Base-by-base conservation (phyloP, 208 protist genomes). In the Trypanosoma congolense region DNA sequence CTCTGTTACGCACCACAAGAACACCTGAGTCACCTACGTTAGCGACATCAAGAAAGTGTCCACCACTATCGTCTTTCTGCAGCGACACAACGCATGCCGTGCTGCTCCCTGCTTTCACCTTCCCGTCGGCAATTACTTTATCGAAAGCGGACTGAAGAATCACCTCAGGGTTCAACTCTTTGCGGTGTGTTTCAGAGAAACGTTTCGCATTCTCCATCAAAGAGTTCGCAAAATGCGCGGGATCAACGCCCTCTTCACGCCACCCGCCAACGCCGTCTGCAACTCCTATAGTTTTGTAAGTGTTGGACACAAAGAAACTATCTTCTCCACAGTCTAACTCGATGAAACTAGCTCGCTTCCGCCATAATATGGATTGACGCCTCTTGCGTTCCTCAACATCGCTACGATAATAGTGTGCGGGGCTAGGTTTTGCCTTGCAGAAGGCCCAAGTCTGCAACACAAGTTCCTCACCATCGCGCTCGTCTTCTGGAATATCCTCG, bases 281-380 rank as follows among this genome's bases (percentile, higher is more conserved):
- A 28, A 97, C 83, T 21, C 89, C 92, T 55, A 96, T 84, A 29
- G 82, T 83, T 65, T 87, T 91, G 70, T 93, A 91, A 36, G 77
- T 93, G 70, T 94, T 94, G 21, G 85, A 70, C 25, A 96, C 88
- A 47, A 96, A 94, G 74, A 96, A 96, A 60, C 82, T 92, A 66
- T 96, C 91, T 49, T 96, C 91, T 19, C 91, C 91, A 60, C 91
- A 96, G 83, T 96, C 85, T 14, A 95, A 73, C 67, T 92, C 91
- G 43, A 95, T 78, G 48, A 93, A 96, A 56, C 80, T 90, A 2
- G 81, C 65, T 3, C 91, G 84, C 61, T 95, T 91, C 21, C 90
- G 70, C 90, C 90, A 96, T 41, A 63, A 50, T 19, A 92, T 57
- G 29, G 30, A 52, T 52, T 80, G 65, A 9, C 81, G 76, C 19